Percentiles rank a stretch among this genome's conserved stretches.
These are phyloP conservation scores for Alternaria arborescens DNA, from an alignment of 2,329 filamentous ascomycete genomes.

Conservation along the genomic window DNA sequence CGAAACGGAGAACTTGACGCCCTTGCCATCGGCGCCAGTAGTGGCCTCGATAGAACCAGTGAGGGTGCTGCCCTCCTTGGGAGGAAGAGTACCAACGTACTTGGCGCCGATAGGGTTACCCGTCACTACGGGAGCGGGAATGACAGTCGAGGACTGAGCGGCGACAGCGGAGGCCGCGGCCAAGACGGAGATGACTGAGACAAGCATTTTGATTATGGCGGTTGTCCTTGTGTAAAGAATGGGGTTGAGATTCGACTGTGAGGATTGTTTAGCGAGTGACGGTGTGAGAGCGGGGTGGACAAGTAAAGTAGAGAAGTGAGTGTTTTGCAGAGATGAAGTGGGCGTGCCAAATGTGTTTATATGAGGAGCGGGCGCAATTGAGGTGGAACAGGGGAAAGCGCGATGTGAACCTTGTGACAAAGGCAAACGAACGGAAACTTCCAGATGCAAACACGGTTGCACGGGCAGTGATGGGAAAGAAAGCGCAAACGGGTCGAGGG, in stretches of 20 bases:
- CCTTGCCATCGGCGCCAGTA: slow-evolving; percentile 47
- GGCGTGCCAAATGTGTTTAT: slow-evolving; percentile 14
- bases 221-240: slow-evolving; percentile 18
- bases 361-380: slow-evolving; percentile 7
- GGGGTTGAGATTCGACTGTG: slow-evolving; percentile 9
- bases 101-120: slow-evolving; percentile 52
- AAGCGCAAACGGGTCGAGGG: slow-evolving; percentile 1
- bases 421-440: slow-evolving; percentile 9
- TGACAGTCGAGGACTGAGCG: slow-evolving; percentile 31
- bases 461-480: slow-evolving; percentile 2
- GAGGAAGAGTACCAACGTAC: slow-evolving; percentile 52
- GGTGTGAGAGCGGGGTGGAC: slow-evolving; percentile 1
- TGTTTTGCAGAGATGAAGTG: slow-evolving; percentile 10
- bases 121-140: slow-evolving; percentile 45
- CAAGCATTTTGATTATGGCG: slow-evolving; percentile 42
- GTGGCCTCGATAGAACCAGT: slow-evolving; percentile 47
- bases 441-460: background rate
- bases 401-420: slow-evolving; percentile 4
- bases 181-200: slow-evolving; percentile 38
- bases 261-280: slow-evolving; percentile 20
- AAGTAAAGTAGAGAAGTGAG: slow-evolving; percentile 4
- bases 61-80: slow-evolving; percentile 43
- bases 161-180: slow-evolving; percentile 39
- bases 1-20: slow-evolving; percentile 53
- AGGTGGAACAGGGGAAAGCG: slow-evolving; percentile 7